A percentile compares a stretch with the other conserved stretches of the same genome.
These are phyloP conservation scores for Erysiphe pulchra DNA, from an alignment of 2,329 filamentous ascomycete genomes.

Conservation along the genomic window DNA sequence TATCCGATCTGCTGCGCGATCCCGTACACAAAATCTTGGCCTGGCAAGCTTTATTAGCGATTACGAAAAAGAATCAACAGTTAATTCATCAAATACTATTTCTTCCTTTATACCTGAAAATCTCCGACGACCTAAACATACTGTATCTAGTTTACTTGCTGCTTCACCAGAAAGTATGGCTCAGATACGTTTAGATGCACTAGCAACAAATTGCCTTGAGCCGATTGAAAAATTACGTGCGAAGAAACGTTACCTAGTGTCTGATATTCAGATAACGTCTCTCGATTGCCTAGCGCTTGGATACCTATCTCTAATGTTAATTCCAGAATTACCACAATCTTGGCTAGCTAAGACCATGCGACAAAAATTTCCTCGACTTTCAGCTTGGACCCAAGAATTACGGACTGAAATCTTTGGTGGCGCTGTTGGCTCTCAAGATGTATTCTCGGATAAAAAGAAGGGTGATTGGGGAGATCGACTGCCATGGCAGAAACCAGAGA, in stretches of 20 bases:
- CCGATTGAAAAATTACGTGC: slow-evolving; percentile 40
- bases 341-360: slow-evolving; percentile 34
- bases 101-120: slow-evolving; percentile 12
- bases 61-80: slow-evolving; percentile 14
- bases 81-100: slow-evolving; percentile 6
- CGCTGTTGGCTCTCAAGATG: slow-evolving; percentile 9
- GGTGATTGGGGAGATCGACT: slow-evolving; percentile 5
- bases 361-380: slow-evolving; percentile 20
- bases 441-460: slow-evolving; percentile 4
- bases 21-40: slow-evolving; percentile 42
- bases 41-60: slow-evolving; percentile 43
- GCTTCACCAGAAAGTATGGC: slow-evolving; percentile 46
- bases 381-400: slow-evolving; percentile 19
- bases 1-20: slow-evolving; percentile 42
- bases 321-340: slow-evolving; percentile 30
- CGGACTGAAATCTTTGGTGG: slow-evolving; percentile 16
- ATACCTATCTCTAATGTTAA: slow-evolving; percentile 51
- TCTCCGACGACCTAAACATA: slow-evolving; percentile 16
- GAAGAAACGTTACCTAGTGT: slow-evolving; percentile 28
- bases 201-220: slow-evolving; percentile 45
- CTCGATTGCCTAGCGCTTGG: slow-evolving; percentile 62
- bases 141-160: slow-evolving; percentile 26
- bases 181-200: slow-evolving; percentile 48
- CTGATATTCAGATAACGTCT: slow-evolving; percentile 24
- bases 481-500: slow-evolving; percentile 12